Base-by-base conservation (phyloP, 192 early-diverging fungal genomes). In the Podila verticillata region DNA sequence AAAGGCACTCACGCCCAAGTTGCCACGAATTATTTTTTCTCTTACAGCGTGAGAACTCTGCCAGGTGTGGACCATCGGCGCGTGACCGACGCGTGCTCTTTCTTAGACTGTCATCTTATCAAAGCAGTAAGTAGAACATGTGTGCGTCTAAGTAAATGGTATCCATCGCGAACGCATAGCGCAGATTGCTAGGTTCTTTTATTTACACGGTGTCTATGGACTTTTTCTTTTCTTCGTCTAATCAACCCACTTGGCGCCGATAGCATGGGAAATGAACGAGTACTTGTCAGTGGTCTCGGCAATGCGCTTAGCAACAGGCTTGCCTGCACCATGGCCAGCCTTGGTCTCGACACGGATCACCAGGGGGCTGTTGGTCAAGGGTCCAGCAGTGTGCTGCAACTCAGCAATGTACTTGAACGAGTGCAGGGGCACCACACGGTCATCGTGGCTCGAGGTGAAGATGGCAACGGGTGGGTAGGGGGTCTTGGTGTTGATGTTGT, bases 271-370 rank as follows among this genome's bases (percentile, higher is more conserved):
- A 60, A 93, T 79, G 69, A 92, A 93, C 5, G 92, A 73, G 67
- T 86, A 90, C 70, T 89, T 86, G 69, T 93, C 89, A 9, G 89
- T 81, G 1, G 85, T 83, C 77, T 92, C 90, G 30, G 89, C 89
- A 54, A 93, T 91, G 32, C 83, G 71, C 82, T 92, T 89, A 57
- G 88, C 61, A 59, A 87, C 89, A 44, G 84, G 85, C 74, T 91
- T 92, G 60, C 92, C 92, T 7, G 89, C 87, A 13, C 92, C 92
- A 67, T 93, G 92, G 2, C 92, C 92, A 49, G 92, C 86, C 80
- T 93, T 92, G 15, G 84, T 90, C 48, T 90, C 90, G 63, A 92
- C 82, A 28, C 90, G 75, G 56, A 87, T 86, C 72, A 91, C 39
- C 44, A 93, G 74, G 2, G 91, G 91, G 48, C 85, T 84, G 39